Base-by-base conservation (phyloP, 192 early-diverging fungal species). In the Gigaspora rosea region DNA sequence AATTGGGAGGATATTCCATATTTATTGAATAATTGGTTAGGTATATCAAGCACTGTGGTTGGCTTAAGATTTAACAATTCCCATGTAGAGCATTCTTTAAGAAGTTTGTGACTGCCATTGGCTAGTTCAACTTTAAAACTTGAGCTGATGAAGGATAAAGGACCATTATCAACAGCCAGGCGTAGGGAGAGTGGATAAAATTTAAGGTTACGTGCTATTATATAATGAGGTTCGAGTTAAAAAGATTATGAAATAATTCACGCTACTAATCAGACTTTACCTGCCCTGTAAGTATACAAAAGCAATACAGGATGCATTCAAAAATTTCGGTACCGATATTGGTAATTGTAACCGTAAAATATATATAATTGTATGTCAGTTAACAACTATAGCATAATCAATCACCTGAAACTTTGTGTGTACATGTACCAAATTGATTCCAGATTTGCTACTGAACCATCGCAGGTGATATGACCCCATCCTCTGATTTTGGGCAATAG, bases 391-490 rank as follows among this genome's bases (percentile, higher is more conserved):
- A 51, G 13, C 1, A 51, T 51, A 51, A 51, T 51, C 13, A 51
- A 13, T 13, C 50, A 22, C 61, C 1, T 27, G 27, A 27, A 27
- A 27, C 27, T 27, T 27, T 27, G 27, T 0, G 27, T 27, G 27
- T 27, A 27, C 27, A 27, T 27, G 7, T 62, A 62, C 61, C 61
- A 62, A 62, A 62, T 62, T 27, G 61, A 62, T 62, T 62, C 61
- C 11, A 62, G 32, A 62, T 62, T 62, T 62, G 61, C 61, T 62
- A 62, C 61, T 32, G 61, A 62, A 33, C 61, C 61, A 35, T 62
- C 61, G 12, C 61, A 62, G n/a, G 61, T 62, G 22, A 62, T 62
- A 62, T 62, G 61, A 9, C 61, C 61, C 61, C 61, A 62, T 32
- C 61, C 61, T 62, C 27, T n/a, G 22, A 62, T 62, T 10, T 27